Percentiles rank a stretch among this genome's conserved stretches.
Evolutionary conservation across 768 basidiomycete species (phyloP).

Genomic region (Cantharellus cinnabarinus): DNA sequence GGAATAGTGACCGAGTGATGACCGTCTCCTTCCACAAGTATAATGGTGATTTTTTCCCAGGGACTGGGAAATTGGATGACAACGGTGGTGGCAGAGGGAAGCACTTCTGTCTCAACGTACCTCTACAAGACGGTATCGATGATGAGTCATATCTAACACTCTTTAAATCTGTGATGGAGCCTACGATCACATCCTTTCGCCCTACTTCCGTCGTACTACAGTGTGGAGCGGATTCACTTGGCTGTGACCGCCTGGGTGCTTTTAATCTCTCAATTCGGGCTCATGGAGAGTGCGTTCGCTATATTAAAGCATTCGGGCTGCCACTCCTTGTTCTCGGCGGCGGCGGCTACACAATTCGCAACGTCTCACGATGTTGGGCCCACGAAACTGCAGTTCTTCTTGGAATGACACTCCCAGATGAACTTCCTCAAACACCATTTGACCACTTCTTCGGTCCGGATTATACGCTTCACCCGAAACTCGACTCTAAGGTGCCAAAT

Average conservation of each 20-base stretch:
- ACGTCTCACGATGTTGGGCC: slow-evolving; percentile 96
- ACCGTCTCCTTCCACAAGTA: slow-evolving; percentile 99
- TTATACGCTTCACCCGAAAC: slow-evolving; percentile 82
- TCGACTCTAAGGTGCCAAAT: slow-evolving; percentile 84
- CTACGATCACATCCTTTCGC: slow-evolving; percentile 72
- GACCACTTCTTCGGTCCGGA: slow-evolving; percentile 84
- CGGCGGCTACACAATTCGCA: slow-evolving; percentile 92
- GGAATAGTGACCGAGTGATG: slow-evolving; percentile 94
- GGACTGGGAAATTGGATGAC: slow-evolving; percentile 89
- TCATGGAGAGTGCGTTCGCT: slow-evolving; percentile 95
- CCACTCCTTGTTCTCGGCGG: slow-evolving; percentile 85
- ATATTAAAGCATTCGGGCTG: slow-evolving; percentile 79
- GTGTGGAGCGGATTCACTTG: slow-evolving; percentile 91
- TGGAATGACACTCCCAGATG: slow-evolving; percentile 62
- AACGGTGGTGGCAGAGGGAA: slow-evolving; percentile 76
- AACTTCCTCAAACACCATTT: slow-evolving; percentile 75
- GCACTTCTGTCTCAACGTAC: slow-evolving; percentile 89
- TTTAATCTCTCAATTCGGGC: slow-evolving; percentile 97
- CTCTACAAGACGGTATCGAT: slow-evolving; percentile 87
- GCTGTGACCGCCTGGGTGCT: slow-evolving; percentile 83
- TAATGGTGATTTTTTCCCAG: slow-evolving; percentile 95
- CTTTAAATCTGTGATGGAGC: slow-evolving; percentile 92
- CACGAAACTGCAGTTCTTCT: slow-evolving; percentile 93
- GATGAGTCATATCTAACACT: slow-evolving; percentile 91
- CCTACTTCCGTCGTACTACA: slow-evolving; percentile 86